These are phyloP conservation scores for Colletotrichum neosansevieriae DNA, from an alignment of 2,329 filamentous ascomycete genomes.

Conservation along the genomic window DNA sequence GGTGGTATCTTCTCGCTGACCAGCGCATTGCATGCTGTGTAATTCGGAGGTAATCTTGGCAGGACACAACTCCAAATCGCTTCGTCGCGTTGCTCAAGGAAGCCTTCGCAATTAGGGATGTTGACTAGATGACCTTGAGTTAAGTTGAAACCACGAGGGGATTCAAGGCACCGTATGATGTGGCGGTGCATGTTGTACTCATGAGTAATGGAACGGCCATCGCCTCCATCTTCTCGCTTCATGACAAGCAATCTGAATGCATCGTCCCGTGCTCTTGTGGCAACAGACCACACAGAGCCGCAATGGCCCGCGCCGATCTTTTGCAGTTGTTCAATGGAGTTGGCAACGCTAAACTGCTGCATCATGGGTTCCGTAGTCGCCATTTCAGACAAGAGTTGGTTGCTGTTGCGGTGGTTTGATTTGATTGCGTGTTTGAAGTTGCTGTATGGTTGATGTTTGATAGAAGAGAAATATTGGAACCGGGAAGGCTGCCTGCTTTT, in stretches of 20 bases:
- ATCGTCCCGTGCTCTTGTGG: fast-evolving
- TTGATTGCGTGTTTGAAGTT: no score
- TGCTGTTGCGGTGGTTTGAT: no score
- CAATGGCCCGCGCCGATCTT: no score
- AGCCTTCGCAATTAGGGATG: neutral
- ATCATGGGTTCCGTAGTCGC: no score
- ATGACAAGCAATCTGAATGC: neutral
- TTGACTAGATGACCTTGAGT: neutral
- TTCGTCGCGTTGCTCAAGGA: neutral
- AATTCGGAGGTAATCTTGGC: neutral
- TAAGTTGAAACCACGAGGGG: neutral
- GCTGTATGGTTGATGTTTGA: no score
- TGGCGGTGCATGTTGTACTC: neutral
- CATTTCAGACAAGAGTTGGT: no score
- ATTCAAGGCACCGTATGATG: neutral
- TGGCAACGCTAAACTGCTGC: no score
- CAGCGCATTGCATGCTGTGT: neutral
- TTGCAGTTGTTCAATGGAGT: no score
- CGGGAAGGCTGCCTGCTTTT: no score
- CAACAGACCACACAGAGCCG: no score
- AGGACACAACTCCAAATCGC: neutral
- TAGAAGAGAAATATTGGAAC: no score
- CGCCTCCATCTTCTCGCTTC: neutral
- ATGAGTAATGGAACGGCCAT: neutral
- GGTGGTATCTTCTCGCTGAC: neutral